Evolutionary conservation across 192 early-diverging fungal species (phyloP).

Genomic region (Dispira parvispora): DNA sequence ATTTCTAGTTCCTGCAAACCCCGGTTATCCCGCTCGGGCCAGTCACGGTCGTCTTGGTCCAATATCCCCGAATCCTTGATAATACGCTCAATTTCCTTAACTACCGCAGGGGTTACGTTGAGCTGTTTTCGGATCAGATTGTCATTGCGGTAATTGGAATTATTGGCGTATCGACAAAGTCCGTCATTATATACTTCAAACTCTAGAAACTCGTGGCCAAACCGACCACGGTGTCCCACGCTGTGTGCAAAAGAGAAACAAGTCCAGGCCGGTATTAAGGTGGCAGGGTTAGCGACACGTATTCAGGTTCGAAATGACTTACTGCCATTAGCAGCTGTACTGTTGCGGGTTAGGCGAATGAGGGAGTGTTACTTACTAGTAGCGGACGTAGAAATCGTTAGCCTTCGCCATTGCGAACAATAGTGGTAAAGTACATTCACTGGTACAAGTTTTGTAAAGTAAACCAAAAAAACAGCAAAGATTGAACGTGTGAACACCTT

Average conservation of each 20-base stretch:
- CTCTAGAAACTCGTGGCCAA: conserved; percentile 98
- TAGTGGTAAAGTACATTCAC: conserved; percentile 12
- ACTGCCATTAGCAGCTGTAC: background rate
- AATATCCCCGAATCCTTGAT: conserved; percentile 80
- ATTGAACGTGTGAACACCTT: no score
- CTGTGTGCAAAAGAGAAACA: conserved; percentile 15
- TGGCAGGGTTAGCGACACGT: background rate
- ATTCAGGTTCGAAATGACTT: background rate
- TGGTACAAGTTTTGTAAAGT: no score
- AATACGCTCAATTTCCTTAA: conserved; percentile 80
- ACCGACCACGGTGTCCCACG: conserved; percentile 82
- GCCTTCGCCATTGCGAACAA: background rate
- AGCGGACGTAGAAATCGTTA: conserved; percentile 4
- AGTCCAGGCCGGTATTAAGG: background rate
- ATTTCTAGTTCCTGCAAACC: conserved; percentile 94
- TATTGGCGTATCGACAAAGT: conserved; percentile 87
- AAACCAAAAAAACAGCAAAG: no score
- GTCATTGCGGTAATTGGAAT: conserved; percentile 96
- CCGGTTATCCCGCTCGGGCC: conserved; percentile 80
- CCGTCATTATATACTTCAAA: conserved; percentile 86
- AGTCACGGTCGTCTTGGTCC: conserved; percentile 75
- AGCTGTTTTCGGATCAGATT: conserved; percentile 86
- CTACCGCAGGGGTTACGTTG: conserved; percentile 54
- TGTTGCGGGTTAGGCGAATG: background rate
- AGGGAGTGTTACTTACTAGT: conserved; percentile 6